Evolutionary conservation across 441 rosid species (phyloP).

Genomic region (Pelargonium australe): DNA sequence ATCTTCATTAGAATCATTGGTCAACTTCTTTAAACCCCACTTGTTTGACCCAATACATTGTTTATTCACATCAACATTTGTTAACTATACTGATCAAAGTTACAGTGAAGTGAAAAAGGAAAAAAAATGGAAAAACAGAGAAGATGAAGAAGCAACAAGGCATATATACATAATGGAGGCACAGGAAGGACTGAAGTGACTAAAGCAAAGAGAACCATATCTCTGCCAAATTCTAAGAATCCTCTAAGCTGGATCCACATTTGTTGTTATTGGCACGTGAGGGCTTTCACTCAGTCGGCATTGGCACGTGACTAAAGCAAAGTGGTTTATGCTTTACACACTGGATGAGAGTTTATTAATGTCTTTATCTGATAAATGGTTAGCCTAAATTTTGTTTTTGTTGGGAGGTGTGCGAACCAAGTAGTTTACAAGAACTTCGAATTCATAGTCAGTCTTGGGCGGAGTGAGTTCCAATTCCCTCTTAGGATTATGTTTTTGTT

Average conservation of each 20-base stretch:
- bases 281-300: background rate
- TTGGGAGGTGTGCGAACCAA: too few relatives aligned
- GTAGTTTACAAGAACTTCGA: too few relatives aligned
- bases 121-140: too few relatives aligned
- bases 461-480: too few relatives aligned
- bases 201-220: background rate
- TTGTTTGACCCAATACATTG: slow-evolving; percentile 28
- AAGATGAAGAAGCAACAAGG: background rate
- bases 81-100: background rate
- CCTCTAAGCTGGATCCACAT: background rate
- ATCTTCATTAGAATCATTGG: slow-evolving; percentile 24
- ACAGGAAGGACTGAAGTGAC: slow-evolving; percentile 4
- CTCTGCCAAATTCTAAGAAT: background rate
- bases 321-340: too few relatives aligned
- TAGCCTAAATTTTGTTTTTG: too few relatives aligned
- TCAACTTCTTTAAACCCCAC: slow-evolving; percentile 32
- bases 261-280: background rate
- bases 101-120: background rate
- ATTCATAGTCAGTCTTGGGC: too few relatives aligned
- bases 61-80: slow-evolving; percentile 17
- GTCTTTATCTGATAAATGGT: too few relatives aligned
- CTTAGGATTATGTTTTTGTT: too few relatives aligned
- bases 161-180: background rate
- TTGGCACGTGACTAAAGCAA: too few relatives aligned
- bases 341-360: too few relatives aligned